Evolutionary conservation across 768 basidiomycete species (phyloP).

Genomic region (Royoungia palumana): DNA sequence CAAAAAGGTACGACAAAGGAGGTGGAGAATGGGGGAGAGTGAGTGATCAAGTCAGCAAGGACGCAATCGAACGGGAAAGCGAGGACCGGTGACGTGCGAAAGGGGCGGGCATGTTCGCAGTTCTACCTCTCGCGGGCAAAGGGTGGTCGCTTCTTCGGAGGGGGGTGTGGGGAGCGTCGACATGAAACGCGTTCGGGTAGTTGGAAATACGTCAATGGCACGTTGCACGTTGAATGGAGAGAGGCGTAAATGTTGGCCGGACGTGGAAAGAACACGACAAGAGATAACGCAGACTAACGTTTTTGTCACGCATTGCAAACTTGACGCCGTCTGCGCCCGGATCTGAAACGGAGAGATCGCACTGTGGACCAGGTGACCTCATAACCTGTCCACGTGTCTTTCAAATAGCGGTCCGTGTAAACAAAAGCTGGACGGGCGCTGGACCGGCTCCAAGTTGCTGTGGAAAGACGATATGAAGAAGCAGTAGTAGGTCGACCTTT

Average conservation of each 20-base stretch:
- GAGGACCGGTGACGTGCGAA: conserved; percentile 1
- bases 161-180: conserved; percentile 23
- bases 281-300: too few species aligned
- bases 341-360: conserved; percentile 7
- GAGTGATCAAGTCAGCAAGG: conserved; percentile 7
- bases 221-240: neutral
- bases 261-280: neutral
- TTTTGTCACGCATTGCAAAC: too few species aligned
- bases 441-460: too few species aligned
- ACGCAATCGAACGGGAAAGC: neutral
- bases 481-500: too few species aligned
- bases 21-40: neutral
- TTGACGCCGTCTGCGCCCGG: neutral
- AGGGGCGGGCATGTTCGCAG: neutral
- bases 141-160: conserved; percentile 13
- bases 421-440: conserved; percentile 3
- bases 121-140: conserved; percentile 14
- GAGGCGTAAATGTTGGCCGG: neutral
- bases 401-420: too few species aligned
- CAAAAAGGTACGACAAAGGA: neutral
- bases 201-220: conserved; percentile 19
- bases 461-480: too few species aligned
- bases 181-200: conserved; percentile 18
- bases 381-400: neutral
- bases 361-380: conserved; percentile 2